A percentile compares a stretch with the other conserved stretches of the same genome.
Conservation (phyloP, 495 filamentous ascomycete genomes). For the Penicillium maclennaniae region DNA sequence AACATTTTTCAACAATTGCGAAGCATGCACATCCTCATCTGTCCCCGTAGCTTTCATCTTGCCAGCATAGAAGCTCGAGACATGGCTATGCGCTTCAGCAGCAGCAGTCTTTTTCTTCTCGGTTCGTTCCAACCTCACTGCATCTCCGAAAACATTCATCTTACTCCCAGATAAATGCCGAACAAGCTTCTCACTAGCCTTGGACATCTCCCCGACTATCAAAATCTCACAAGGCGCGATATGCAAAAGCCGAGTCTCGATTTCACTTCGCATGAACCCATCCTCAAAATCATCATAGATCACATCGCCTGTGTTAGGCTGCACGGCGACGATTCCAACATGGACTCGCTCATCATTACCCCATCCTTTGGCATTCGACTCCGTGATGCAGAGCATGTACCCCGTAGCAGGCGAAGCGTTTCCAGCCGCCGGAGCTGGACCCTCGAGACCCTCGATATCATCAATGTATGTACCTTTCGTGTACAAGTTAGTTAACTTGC, state of each 20-base stretch:
- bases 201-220: conserved; percentile 90
- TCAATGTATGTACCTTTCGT: conserved; percentile 99
- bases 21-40: conserved; percentile 45
- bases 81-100: conserved; percentile 79
- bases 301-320: conserved; percentile 92
- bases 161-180: conserved; percentile 84
- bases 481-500: conserved; percentile 93
- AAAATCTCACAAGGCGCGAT: conserved; percentile 95
- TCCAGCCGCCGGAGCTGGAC: conserved; percentile 39
- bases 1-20: conserved; percentile 75
- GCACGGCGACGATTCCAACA: conserved; percentile 89
- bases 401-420: conserved; percentile 72
- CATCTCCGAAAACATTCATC: conserved; percentile 91
- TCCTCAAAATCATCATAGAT: conserved; percentile 97
- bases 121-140: conserved; percentile 75
- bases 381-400: conserved; percentile 89
- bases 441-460: conserved; percentile 78
- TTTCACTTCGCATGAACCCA: conserved; percentile 95
- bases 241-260: conserved; percentile 90
- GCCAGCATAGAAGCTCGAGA: conserved; percentile 89
- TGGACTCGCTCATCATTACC: conserved; percentile 92
- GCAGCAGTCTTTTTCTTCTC: conserved; percentile 75
- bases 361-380: conserved; percentile 77
- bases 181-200: conserved; percentile 88
- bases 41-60: conserved; percentile 65